A percentile compares a stretch with the other conserved stretches of the same genome.
Conservation (phyloP, 1,139 yeast genomes). For the Yamadazyma trypodendri region DNA sequence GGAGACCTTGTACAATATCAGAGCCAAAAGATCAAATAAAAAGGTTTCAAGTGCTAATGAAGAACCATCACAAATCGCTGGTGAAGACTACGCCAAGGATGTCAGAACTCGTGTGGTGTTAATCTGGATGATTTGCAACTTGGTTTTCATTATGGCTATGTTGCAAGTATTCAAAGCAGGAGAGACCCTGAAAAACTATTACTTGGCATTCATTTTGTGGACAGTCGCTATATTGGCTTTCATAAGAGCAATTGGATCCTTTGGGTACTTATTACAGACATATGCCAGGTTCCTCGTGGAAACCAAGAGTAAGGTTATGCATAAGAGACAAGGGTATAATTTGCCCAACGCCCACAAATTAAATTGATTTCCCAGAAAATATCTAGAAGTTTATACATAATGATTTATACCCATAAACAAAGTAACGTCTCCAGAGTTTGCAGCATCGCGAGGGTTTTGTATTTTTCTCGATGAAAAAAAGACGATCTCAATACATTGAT, state of each 20-base stretch:
- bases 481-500: background rate
- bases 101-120: constrained; percentile 93
- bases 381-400: background rate
- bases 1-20: constrained; percentile 69
- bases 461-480: background rate
- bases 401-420: constrained; percentile 1
- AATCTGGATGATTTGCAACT: constrained; percentile 81
- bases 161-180: constrained; percentile 75
- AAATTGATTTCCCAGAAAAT: constrained; percentile 18
- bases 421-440: too few relatives aligned
- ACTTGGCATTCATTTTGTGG: constrained; percentile 85
- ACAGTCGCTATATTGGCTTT: constrained; percentile 80
- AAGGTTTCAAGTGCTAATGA: constrained; percentile 52
- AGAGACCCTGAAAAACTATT: constrained; percentile 58
- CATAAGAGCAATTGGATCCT: constrained; percentile 77
- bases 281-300: constrained; percentile 43
- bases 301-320: constrained; percentile 42
- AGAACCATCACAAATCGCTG: constrained; percentile 43
- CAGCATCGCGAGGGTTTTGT: too few relatives aligned
- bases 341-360: constrained; percentile 35
- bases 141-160: constrained; percentile 80
- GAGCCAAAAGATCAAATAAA: constrained; percentile 66
- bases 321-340: constrained; percentile 40
- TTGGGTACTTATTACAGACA: constrained; percentile 55
- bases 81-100: constrained; percentile 91